Evolutionary conservation across 164 flowering plant genomes (phyloP).

Genomic region (grape (Vitis vinifera)): ASM3070453v1 NC_081807.1:18189001-18189500

Average conservation of each 20-base stretch:
- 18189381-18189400: conserved; percentile 25
- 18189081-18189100: conserved; percentile 47
- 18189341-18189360: conserved; percentile 47
- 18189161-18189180: not conserved
- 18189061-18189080: conserved; percentile 24
- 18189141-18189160: conserved; percentile 13
- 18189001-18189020: conserved; percentile 33
- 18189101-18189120: conserved; percentile 26
- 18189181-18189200: not conserved
- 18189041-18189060: conserved; percentile 32
- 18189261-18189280: conserved; percentile 35
- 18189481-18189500: too few species aligned
- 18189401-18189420: conserved; percentile 22
- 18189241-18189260: conserved; percentile 45
- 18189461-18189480: conserved; percentile 2
- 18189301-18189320: conserved; percentile 14
- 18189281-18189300: conserved; percentile 29
- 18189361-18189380: conserved; percentile 51
- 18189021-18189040: conserved; percentile 26
- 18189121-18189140: conserved; percentile 21
- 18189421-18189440: conserved; percentile 9
- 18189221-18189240: conserved; percentile 25
- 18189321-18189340: conserved; percentile 30
- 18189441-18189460: conserved; percentile 15
- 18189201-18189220: conserved; percentile 29